Evolutionary conservation across 257 asterid species (phyloP).

Genomic region (Penstemon eatonii): DNA sequence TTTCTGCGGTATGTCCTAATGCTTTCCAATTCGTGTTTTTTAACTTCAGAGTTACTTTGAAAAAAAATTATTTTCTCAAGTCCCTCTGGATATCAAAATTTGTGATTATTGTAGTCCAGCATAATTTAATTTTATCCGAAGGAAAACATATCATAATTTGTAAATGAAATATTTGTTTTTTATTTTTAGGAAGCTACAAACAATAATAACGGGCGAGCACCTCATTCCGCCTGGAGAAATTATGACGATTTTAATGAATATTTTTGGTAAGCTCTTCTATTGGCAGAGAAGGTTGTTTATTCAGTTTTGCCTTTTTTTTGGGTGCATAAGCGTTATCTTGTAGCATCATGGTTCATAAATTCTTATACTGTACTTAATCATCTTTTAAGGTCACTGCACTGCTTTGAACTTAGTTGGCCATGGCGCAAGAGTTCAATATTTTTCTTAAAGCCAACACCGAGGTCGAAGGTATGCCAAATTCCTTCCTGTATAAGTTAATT

Average conservation of each 20-base stretch:
- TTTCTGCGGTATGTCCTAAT: conserved; percentile 72
- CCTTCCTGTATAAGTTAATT: too few species aligned
- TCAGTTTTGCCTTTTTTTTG: conserved; percentile 5
- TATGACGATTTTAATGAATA: conserved; percentile 97
- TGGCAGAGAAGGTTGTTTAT: not conserved
- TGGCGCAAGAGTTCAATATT: conserved; percentile 72
- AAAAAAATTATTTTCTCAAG: not conserved
- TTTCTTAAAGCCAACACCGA: conserved; percentile 70
- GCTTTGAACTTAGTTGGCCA: conserved; percentile 99
- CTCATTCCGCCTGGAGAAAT: conserved; percentile 99
- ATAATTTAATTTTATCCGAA: not conserved
- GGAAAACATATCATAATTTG: conserved; percentile 11
- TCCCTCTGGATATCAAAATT: conserved; percentile 13
- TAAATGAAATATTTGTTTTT: conserved; percentile 21
- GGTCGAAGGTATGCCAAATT: conserved; percentile 67
- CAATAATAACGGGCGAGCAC: conserved; percentile 89
- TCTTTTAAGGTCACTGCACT: conserved; percentile 68
- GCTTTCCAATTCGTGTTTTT: conserved; percentile 21
- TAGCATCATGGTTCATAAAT: conserved; percentile 13
- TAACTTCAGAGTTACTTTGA: conserved; percentile 2
- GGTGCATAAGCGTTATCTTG: conserved; percentile 3
- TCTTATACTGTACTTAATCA: conserved; percentile 20
- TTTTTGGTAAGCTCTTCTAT: conserved; percentile 68
- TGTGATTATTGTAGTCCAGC: conserved; percentile 10
- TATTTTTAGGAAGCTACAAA: conserved; percentile 80